Evolutionary conservation across 179 eudicot genomes (phyloP), one percentile per base, ranked within the genome.

Genomic region (Vitellaria paradoxa): DNA sequence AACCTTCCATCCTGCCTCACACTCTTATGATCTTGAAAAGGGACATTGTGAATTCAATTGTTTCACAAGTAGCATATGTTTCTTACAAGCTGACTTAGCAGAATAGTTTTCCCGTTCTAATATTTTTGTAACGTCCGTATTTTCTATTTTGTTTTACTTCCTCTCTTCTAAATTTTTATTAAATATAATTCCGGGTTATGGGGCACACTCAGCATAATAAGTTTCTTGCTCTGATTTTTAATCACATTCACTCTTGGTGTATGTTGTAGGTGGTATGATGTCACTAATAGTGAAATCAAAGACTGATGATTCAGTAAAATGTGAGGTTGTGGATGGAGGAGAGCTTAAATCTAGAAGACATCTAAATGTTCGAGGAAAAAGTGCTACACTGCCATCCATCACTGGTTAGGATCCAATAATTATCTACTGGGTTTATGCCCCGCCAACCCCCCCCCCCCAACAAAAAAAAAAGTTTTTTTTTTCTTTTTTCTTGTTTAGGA

Each of bases 281-380:
- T 92, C 97, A 59, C 84, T 92, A 5, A 15, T 76, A 52, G 97
- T 92, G 72, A 92, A 91, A 83, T 91, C 92, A 72, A 92, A 91
- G 88, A 89, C 92, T 61, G 82, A 67, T 77, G 97, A 91, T 78
- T 85, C 88, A 17, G 97, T 92, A 53, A 90, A 84, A 77, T 92
- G 97, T 84, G 95, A 87, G 81, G 97, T 92, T 45, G 87, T 91
- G 56, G 97, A 92, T 82, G 97, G 97, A 20, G 97, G 97, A 45
- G 95, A 91, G 85, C 91, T 92, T 45, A 92, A 92, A 85, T 92
- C 97, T 12, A 87, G 97, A 78, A 81, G 97, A 6, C 97, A 92
- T 82, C 80, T 92, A 49, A 92, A 92, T 86, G 97, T 92, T 66
- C 88, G 95, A 45, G 97, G 97, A 65, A 92, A 91, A 85, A 92